These are phyloP conservation scores for Aureobasidium musti DNA, from an alignment of 2,329 filamentous ascomycete genomes.

Conservation along the genomic window DNA sequence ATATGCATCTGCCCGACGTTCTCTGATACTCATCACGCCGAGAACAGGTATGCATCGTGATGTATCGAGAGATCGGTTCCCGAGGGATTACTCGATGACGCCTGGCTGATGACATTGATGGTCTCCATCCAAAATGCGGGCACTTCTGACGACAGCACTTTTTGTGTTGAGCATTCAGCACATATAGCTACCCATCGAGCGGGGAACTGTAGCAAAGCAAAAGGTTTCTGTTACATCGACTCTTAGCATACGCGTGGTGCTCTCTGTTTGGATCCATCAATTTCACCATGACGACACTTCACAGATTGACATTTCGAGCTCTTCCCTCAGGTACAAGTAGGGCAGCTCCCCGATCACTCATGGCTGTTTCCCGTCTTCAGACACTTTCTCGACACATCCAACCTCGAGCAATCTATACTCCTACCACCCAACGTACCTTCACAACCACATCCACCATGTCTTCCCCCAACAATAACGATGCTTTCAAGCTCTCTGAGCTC, in stretches of 20 bases:
- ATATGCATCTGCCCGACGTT: too few relatives aligned
- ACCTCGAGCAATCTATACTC: constrained; percentile 9
- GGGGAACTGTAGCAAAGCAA: not conserved
- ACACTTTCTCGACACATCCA: constrained; percentile 16
- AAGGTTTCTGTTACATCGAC: not conserved
- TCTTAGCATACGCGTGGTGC: not conserved
- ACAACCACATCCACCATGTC: constrained; percentile 28
- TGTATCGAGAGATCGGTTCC: not conserved
- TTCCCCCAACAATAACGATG: constrained; percentile 40
- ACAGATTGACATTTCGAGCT: not conserved
- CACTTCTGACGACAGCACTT: constrained; percentile 24
- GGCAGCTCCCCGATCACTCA: constrained; percentile 5
- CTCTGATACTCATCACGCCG: not conserved
- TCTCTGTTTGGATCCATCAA: not conserved
- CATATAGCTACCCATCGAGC: not conserved
- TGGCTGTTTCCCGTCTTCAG: constrained; percentile 15
- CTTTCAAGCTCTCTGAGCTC: constrained; percentile 41
- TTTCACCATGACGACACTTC: constrained; percentile 22
- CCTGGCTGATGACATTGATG: constrained; percentile 26
- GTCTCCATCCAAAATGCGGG: not conserved
- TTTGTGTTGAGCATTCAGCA: constrained; percentile 5
- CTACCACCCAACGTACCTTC: constrained; percentile 18
- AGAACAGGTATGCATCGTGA: not conserved
- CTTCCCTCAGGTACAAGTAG: constrained; percentile 16
- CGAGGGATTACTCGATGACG: constrained; percentile 10